Percentiles rank a stretch among this genome's conserved stretches.
phyloP scores from a whole-genome alignment of 1,139 yeast species.

The Entelexis paramagnoliae region DNA sequence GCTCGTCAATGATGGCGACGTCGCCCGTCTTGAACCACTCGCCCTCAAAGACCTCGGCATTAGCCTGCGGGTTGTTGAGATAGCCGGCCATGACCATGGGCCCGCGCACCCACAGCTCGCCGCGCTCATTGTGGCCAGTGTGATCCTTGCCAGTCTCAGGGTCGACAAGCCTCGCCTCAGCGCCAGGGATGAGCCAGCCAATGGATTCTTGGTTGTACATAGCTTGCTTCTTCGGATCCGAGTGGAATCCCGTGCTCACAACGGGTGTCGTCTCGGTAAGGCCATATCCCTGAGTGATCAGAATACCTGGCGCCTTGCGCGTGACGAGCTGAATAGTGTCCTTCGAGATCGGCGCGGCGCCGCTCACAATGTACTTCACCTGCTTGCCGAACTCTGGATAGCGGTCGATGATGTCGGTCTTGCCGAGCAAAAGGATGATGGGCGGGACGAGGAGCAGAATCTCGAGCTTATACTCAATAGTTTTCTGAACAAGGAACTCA shows the following conservation, averaged over 20 bases:
- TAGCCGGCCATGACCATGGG: slow-evolving; percentile 58
- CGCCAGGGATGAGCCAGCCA: slow-evolving; percentile 28
- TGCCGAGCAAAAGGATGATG: slow-evolving; percentile 33
- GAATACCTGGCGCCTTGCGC: slow-evolving; percentile 22
- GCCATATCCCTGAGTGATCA: slow-evolving; percentile 59
- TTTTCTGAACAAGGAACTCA: slow-evolving; percentile 27
- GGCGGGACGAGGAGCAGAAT: slow-evolving; percentile 33
- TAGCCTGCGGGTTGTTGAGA: slow-evolving; percentile 46
- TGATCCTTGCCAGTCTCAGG: slow-evolving; percentile 30
- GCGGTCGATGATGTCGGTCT: slow-evolving; percentile 28
- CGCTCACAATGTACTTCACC: slow-evolving; percentile 27
- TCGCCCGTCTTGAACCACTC: slow-evolving; percentile 81
- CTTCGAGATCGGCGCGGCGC: slow-evolving; percentile 35
- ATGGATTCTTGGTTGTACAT: slow-evolving; percentile 22
- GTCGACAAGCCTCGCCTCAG: slow-evolving; percentile 27
- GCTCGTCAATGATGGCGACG: slow-evolving; percentile 46
- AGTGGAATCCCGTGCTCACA: slow-evolving; percentile 23
- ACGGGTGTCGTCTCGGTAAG: slow-evolving; percentile 42
- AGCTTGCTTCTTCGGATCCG: slow-evolving; percentile 15
- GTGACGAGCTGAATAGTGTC: slow-evolving; percentile 27
- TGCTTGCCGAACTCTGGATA: slow-evolving; percentile 26
- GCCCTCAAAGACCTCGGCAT: slow-evolving; percentile 42
- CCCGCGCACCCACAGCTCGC: slow-evolving; percentile 61
- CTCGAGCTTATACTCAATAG: slow-evolving; percentile 27
- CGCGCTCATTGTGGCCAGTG: slow-evolving; percentile 29